Percentiles rank a stretch among this genome's conserved stretches.
phyloP scores from a whole-genome alignment of 495 filamentous ascomycete genomes.

The Talaromyces stipitatus region DNA sequence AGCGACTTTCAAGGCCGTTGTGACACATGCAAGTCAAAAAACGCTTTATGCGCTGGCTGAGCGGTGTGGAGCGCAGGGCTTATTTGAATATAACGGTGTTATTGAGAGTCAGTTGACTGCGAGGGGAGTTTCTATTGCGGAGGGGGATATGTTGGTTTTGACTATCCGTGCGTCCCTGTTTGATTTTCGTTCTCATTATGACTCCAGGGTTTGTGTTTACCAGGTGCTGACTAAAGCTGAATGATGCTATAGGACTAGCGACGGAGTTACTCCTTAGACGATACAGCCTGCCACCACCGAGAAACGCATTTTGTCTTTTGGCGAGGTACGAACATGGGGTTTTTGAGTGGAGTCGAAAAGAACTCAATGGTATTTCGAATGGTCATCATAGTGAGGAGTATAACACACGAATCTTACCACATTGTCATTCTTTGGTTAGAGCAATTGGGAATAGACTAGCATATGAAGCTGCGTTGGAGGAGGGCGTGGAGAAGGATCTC shows the following conservation, averaged over 20 bases:
- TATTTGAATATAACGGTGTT: conserved; percentile 23
- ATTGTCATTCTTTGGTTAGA: conserved; percentile 18
- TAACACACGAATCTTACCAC: conserved; percentile 22
- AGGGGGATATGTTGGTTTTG: conserved; percentile 25
- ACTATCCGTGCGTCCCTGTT: conserved; percentile 17
- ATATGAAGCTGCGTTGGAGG: conserved; percentile 22
- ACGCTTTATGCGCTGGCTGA: conserved; percentile 18
- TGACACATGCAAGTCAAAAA: conserved; percentile 10
- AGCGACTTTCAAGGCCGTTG: conserved; percentile 19
- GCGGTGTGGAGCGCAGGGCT: conserved; percentile 24
- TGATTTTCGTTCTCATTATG: background rate
- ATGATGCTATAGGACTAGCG: conserved; percentile 17
- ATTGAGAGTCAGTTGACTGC: conserved; percentile 11
- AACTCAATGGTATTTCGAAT: conserved; percentile 7
- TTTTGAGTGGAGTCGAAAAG: conserved; percentile 11
- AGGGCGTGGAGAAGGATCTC: conserved; percentile 14
- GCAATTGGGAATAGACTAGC: conserved; percentile 29
- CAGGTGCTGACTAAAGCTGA: background rate
- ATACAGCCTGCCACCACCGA: conserved; percentile 20
- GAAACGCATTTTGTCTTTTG: conserved; percentile 13
- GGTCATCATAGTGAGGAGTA: conserved; percentile 18
- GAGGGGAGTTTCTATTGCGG: conserved; percentile 18
- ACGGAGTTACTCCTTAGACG: conserved; percentile 26
- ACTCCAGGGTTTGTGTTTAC: background rate
- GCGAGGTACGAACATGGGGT: conserved; percentile 24